phyloP scores from a whole-genome alignment of 805 yeast genomes.

The Saturnispora gosingensis region DNA sequence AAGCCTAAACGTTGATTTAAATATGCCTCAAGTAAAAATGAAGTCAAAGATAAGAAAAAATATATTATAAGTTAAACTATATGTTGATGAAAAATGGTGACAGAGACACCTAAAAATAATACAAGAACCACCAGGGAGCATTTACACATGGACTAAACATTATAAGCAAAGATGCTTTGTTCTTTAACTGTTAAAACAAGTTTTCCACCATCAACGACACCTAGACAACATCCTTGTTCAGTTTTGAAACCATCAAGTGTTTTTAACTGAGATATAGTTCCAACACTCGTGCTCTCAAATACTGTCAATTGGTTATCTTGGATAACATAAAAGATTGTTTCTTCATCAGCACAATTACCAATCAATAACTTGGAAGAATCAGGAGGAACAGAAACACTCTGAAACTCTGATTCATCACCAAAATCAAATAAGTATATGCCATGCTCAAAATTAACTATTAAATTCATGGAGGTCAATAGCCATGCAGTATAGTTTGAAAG shows the following conservation, averaged over 20 bases:
- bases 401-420: conserved; percentile 14
- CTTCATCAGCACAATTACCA: conserved; percentile 17
- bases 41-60: too few species aligned
- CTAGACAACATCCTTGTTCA: conserved; percentile 16
- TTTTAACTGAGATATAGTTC: conserved; percentile 15
- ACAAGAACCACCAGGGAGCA: neutral
- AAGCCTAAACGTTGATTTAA: too few species aligned
- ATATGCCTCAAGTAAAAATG: too few species aligned
- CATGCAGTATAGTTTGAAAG: conserved; percentile 15
- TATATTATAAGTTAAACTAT: too few species aligned
- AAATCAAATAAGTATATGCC: conserved; percentile 18
- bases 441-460: conserved; percentile 15
- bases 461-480: conserved; percentile 16
- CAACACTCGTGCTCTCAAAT: conserved; percentile 16
- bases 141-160: neutral
- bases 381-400: conserved; percentile 12
- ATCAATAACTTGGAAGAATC: conserved; percentile 4
- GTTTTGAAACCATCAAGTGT: conserved; percentile 5
- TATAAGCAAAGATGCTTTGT: conserved; percentile 14
- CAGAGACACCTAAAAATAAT: neutral
- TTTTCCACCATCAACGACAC: conserved; percentile 13
- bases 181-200: conserved; percentile 13
- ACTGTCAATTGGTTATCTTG: conserved; percentile 9
- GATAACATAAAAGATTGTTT: conserved; percentile 14
- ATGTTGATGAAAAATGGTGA: neutral